Conservation (phyloP, 495 filamentous ascomycete species). For the Daldinia decipiens region DNA sequence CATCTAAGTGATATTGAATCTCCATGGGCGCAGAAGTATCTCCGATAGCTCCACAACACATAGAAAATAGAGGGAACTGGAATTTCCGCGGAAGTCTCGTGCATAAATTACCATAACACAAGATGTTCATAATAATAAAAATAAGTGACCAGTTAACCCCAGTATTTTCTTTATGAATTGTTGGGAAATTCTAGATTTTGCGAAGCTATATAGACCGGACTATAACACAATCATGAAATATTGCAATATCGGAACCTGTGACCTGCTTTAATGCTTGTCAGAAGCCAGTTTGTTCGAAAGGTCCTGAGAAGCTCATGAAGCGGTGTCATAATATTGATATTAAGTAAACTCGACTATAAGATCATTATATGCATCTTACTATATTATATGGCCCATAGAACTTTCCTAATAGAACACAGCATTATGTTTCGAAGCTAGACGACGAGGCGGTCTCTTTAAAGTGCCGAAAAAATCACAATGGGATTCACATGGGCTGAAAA, state of each 20-base stretch:
- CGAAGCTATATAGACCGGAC: neutral
- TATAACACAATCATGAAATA: neutral
- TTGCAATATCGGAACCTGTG: neutral
- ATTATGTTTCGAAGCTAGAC: too few species aligned
- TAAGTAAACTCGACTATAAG: too few species aligned
- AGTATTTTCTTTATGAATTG: neutral
- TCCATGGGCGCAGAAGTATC: slow-evolving; percentile 28
- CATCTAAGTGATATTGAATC: slow-evolving; percentile 4
- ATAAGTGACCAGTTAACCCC: neutral
- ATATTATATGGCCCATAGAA: too few species aligned
- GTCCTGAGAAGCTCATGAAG: neutral
- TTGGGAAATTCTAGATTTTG: neutral
- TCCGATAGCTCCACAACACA: slow-evolving; percentile 10
- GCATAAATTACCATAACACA: neutral
- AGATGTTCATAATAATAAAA: neutral
- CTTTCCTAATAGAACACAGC: too few species aligned
- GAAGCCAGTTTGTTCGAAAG: too few species aligned
- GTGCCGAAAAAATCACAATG: too few species aligned
- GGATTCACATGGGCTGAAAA: too few species aligned
- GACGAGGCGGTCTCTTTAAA: too few species aligned
- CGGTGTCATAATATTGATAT: neutral
- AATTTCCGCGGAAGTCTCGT: neutral
- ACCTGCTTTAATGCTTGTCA: neutral
- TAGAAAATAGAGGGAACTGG: neutral
- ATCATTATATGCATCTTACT: too few species aligned